Conservation (phyloP, 2,329 filamentous ascomycete genomes). For the Trichophyton equinum region DNA sequence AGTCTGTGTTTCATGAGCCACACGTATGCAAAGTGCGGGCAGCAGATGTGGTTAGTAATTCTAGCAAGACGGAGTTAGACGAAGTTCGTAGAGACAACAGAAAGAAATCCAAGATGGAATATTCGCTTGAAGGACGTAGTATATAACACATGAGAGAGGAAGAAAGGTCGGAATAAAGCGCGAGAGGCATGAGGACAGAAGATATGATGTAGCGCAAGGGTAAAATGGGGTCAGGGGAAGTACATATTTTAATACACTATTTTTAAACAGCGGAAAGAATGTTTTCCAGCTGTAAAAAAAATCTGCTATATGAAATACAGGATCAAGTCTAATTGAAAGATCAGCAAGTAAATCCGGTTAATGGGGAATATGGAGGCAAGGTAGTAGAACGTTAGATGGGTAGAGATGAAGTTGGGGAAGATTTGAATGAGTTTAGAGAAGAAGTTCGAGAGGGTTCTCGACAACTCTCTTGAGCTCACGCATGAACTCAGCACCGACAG, state of each 20-base stretch:
- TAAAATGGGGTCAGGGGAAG: background rate
- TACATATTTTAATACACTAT: slow-evolving; percentile 6
- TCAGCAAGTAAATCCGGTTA: background rate
- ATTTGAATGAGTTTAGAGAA: slow-evolving; percentile 51
- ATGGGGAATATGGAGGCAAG: background rate
- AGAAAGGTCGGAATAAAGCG: background rate
- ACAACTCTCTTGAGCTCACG: slow-evolving; percentile 92
- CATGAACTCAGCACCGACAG: slow-evolving; percentile 93
- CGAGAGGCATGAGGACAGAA: background rate
- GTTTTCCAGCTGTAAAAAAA: background rate
- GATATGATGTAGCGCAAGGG: background rate
- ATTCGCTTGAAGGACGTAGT: slow-evolving; percentile 3
- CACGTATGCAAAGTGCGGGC: background rate
- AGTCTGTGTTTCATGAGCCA: background rate
- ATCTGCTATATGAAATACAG: slow-evolving; percentile 6
- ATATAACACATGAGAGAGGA: slow-evolving; percentile 5
- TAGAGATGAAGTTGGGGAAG: background rate
- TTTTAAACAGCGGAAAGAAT: background rate
- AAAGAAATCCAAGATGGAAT: background rate
- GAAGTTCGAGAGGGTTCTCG: slow-evolving; percentile 90
- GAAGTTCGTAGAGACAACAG: background rate
- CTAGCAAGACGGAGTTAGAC: background rate
- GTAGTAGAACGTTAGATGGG: background rate
- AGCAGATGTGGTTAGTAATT: background rate
- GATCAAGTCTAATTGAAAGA: slow-evolving; percentile 9